Conservation (phyloP, 2,329 filamentous ascomycete species). For the Fusarium fracticaudum region DNA sequence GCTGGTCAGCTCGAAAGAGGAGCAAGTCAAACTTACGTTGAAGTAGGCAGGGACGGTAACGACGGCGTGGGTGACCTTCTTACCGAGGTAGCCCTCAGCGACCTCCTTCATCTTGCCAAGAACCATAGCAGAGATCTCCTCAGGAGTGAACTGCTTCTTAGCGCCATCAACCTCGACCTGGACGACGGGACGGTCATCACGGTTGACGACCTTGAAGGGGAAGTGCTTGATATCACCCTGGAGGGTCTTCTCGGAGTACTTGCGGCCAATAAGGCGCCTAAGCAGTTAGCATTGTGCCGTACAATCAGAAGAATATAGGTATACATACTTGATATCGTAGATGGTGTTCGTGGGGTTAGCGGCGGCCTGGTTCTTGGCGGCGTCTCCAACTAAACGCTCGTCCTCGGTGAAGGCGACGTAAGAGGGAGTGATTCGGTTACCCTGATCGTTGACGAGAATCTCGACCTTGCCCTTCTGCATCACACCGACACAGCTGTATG, state of each 20-base stretch:
- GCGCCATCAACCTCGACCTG: constrained; percentile 74
- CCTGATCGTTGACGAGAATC: constrained; percentile 95
- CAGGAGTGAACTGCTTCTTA: constrained; percentile 79
- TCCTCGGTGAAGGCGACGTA: constrained; percentile 98
- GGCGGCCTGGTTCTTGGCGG: constrained; percentile 94
- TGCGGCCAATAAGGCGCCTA: constrained; percentile 86
- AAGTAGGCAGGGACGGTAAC: constrained; percentile 98
- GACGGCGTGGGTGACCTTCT: constrained; percentile 87
- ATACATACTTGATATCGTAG: constrained; percentile 84
- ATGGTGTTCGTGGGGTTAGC: constrained; percentile 80
- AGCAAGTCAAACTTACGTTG: constrained; percentile 64
- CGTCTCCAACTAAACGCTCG: constrained; percentile 95
- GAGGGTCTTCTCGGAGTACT: constrained; percentile 84
- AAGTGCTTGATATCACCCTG: constrained; percentile 98
- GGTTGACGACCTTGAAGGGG: constrained; percentile 92
- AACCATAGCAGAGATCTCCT: constrained; percentile 84
- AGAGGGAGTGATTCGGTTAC: constrained; percentile 94
- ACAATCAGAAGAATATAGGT: neutral
- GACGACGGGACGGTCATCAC: constrained; percentile 89
- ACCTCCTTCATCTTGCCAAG: constrained; percentile 87
- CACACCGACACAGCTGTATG: constrained; percentile 89
- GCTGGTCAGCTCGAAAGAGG: neutral
- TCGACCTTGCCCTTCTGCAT: constrained; percentile 96
- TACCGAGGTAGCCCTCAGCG: constrained; percentile 80
- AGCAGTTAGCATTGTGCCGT: constrained; percentile 25